Percentiles rank a stretch among this genome's conserved stretches.
Evolutionary conservation across 768 basidiomycete genomes (phyloP).

Genomic region (Mrakia frigida): DNA sequence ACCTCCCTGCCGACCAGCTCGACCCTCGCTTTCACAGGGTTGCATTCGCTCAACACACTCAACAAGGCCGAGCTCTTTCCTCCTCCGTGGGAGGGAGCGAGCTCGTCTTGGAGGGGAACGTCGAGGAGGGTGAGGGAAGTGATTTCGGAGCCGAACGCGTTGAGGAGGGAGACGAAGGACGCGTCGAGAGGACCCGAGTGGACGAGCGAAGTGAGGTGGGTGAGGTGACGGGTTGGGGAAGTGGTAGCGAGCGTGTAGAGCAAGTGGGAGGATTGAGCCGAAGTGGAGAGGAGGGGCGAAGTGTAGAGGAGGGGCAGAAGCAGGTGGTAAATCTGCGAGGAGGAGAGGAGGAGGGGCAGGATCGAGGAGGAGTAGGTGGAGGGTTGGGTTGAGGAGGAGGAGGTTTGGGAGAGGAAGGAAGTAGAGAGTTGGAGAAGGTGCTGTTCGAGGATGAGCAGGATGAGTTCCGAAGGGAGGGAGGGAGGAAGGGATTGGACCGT

Average conservation of each 20-base stretch:
- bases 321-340: background rate
- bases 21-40: background rate
- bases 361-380: background rate
- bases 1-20: background rate
- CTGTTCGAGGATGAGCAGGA: constrained; percentile 4
- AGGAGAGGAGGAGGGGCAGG: constrained; percentile 10
- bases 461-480: constrained; percentile 2
- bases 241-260: constrained; percentile 11
- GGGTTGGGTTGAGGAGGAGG: background rate
- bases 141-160: too few species aligned
- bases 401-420: background rate
- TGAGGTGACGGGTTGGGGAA: background rate
- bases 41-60: too few species aligned
- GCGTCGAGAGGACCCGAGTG: background rate
- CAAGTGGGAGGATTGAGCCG: background rate
- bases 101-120: too few species aligned
- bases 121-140: too few species aligned
- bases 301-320: constrained; percentile 16
- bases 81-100: too few species aligned
- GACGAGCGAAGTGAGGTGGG: background rate
- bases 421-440: background rate
- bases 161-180: background rate
- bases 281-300: background rate
- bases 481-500: background rate
- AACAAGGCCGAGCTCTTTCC: too few species aligned